Evolutionary conservation across 176 grass and related monocot genomes (phyloP).

Genomic region (Bromus sterilis): DNA sequence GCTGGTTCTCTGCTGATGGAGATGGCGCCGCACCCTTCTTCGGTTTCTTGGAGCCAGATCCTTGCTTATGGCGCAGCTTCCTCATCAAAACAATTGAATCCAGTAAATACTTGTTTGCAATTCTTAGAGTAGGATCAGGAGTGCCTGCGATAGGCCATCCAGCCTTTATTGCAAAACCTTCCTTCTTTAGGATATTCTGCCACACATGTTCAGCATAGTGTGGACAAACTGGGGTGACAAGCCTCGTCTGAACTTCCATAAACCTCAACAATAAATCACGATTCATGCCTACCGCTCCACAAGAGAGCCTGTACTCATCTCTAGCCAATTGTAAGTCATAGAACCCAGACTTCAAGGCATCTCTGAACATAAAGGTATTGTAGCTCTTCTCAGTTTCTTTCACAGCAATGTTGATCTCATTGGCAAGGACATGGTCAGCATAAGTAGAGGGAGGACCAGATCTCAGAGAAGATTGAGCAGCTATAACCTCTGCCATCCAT

Average conservation of each 20-base stretch:
- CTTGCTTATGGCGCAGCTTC: constrained; percentile 66
- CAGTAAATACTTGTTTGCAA: constrained; percentile 66
- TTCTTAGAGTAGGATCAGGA: constrained; percentile 43
- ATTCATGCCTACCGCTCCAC: constrained; percentile 64
- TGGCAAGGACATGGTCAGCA: constrained; percentile 58
- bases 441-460: constrained; percentile 38
- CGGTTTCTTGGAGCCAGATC: constrained; percentile 53
- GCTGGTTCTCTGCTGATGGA: constrained; percentile 27
- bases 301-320: constrained; percentile 73
- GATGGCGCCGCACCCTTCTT: constrained; percentile 42
- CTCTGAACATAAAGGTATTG: constrained; percentile 72
- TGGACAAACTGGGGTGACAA: constrained; percentile 63
- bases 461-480: constrained; percentile 43
- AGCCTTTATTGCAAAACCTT: constrained; percentile 60
- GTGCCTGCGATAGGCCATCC: constrained; percentile 45
- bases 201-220: constrained; percentile 78
- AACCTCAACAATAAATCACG: constrained; percentile 48
- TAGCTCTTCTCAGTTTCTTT: constrained; percentile 66
- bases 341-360: constrained; percentile 69
- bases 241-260: constrained; percentile 67
- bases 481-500: constrained; percentile 83
- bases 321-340: constrained; percentile 71
- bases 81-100: constrained; percentile 64
- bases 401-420: constrained; percentile 62
- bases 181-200: constrained; percentile 44